phyloP scores from a whole-genome alignment of 1,284 basidiomycete species.

The Porogramme epimiltina region DNA sequence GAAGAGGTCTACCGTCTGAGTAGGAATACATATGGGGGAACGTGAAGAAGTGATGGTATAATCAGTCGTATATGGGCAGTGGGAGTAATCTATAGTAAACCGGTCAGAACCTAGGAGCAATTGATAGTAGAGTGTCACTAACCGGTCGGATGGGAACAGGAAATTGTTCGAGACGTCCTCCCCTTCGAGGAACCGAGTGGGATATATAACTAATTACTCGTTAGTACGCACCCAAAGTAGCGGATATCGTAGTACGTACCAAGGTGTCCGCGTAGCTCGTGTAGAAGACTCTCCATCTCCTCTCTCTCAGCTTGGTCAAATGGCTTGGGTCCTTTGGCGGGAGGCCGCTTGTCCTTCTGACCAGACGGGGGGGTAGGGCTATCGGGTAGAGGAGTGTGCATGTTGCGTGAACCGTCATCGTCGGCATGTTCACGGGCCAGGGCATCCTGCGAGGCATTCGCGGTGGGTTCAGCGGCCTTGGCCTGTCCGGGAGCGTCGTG shows the following conservation, averaged over 20 bases:
- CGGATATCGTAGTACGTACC: constrained; percentile 44
- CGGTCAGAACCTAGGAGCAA: too few relatives aligned
- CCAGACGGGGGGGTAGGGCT: constrained; percentile 9
- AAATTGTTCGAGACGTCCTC: constrained; percentile 89
- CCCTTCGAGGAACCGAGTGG: constrained; percentile 83
- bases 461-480: constrained; percentile 15
- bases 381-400: constrained; percentile 11
- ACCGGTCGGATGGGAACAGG: constrained; percentile 88
- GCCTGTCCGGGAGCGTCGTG: constrained; percentile 36
- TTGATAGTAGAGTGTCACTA: constrained; percentile 2
- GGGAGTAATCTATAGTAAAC: constrained; percentile 16
- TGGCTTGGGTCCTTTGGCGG: constrained; percentile 60
- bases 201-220: constrained; percentile 67
- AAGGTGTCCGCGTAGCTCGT: constrained; percentile 80
- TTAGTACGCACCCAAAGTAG: background rate
- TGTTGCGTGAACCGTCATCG: constrained; percentile 16
- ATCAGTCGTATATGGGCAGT: constrained; percentile 22
- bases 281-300: constrained; percentile 85
- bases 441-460: constrained; percentile 22
- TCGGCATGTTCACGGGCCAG: constrained; percentile 21
- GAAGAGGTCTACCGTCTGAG: too few relatives aligned
- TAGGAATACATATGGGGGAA: too few relatives aligned
- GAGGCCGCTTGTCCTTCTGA: constrained; percentile 39
- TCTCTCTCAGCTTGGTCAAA: constrained; percentile 83
- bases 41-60: too few relatives aligned